Base-by-base conservation (phyloP, 148 eudicot species). In the Rhododendron griersonianum region DNA sequence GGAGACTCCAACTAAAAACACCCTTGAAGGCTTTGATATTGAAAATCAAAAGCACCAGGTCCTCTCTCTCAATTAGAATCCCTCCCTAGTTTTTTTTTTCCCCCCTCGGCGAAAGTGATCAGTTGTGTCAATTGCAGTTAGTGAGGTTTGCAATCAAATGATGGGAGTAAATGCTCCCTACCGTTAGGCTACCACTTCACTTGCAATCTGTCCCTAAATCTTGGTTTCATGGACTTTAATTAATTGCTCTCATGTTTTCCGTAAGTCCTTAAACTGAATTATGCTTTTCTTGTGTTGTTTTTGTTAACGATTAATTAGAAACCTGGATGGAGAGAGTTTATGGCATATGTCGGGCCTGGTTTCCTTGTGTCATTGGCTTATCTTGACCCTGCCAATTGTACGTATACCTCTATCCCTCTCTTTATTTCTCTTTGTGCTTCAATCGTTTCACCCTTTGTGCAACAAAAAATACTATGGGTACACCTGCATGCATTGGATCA, bases 321-420 rank as follows among this genome's bases (percentile, higher is more conserved):
- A 86, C 92, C 93, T 11, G 90, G 92, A 63, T 93, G 97, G 98
- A 91, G 81, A 82, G 92, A 90, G 79, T 93, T 95, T 78, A 77
- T 95, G 19, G 81, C 91, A 78, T 92, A 89, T 89, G 94, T 95
- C 45, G 98, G 98, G n/a, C 98, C 96, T 78, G 98, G 98, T 71
- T 95, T 95, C 61, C 87, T 95, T 18, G 96, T 93, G 74, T 95
- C 96, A 39, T 84, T 94, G 83, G 95, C 95, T 30, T 95, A 95
- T 87, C 93, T 95, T 50, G 98, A 95, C 81, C 98, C 98, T 71
- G 98, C 94, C 35, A 95, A 94, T 47, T 86, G 96, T 95, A 90
- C 89, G 90, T 87, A 33, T 55, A 28, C 74, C 78, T 82, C 69
- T 83, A 71, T 69, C 82, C 39, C 16, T 61, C 37, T 53, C 30